Percentiles rank a stretch among this genome's conserved stretches.
phyloP scores from a whole-genome alignment of 2,329 filamentous ascomycete genomes.

The Fusarium brachygibbosum region DNA sequence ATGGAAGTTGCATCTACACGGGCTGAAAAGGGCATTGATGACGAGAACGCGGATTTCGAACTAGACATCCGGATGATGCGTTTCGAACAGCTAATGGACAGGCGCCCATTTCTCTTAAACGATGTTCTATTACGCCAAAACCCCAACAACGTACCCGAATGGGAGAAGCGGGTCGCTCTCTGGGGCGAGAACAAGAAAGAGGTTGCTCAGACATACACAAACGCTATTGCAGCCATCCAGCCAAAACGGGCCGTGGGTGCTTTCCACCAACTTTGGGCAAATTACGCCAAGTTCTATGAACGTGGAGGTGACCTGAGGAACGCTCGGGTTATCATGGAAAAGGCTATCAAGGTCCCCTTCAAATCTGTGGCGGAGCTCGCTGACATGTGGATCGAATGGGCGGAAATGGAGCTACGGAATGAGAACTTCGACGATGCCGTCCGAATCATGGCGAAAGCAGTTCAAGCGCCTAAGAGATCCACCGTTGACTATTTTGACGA shows the following conservation, averaged over 20 bases:
- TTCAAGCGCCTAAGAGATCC: constrained; percentile 96
- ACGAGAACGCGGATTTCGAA: constrained; percentile 91
- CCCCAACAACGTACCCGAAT: constrained; percentile 94
- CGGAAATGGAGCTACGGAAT: constrained; percentile 95
- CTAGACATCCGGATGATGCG: constrained; percentile 97
- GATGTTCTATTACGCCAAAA: constrained; percentile 96
- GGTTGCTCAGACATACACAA: constrained; percentile 93
- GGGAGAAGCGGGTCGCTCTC: constrained; percentile 95
- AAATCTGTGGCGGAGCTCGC: constrained; percentile 97
- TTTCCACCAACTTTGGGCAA: constrained; percentile 95
- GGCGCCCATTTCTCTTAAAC: constrained; percentile 94
- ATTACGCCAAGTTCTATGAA: constrained; percentile 98
- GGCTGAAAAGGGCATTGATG: constrained; percentile 80
- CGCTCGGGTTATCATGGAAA: constrained; percentile 94
- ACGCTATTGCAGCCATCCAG: constrained; percentile 91
- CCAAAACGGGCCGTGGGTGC: constrained; percentile 95
- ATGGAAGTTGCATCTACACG: constrained; percentile 89
- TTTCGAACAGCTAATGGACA: constrained; percentile 98
- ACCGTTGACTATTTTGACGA: constrained; percentile 99
- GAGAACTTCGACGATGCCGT: constrained; percentile 97
- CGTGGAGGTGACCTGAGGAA: constrained; percentile 84
- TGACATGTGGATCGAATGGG: constrained; percentile 99
- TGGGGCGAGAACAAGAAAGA: constrained; percentile 95
- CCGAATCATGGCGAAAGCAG: constrained; percentile 96
- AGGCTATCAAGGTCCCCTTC: constrained; percentile 97